Conservation (phyloP, 208 protist genomes). For the Acanthamoeba castellanii region DNA sequence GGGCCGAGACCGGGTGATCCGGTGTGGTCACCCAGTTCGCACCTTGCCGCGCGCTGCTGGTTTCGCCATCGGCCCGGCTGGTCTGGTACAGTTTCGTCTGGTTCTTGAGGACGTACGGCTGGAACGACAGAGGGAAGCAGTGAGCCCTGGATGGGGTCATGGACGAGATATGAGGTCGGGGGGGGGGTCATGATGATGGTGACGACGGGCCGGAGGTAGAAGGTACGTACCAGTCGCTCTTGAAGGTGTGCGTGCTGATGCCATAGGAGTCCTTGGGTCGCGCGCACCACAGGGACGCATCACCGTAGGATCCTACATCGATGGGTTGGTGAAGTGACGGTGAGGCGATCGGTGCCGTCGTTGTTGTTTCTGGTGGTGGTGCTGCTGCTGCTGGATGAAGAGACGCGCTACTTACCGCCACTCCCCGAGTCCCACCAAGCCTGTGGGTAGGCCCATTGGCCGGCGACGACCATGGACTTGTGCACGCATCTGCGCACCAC, state of each 20-base stretch:
- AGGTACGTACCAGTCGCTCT: background rate
- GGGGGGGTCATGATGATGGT: no score
- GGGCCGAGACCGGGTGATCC: no score
- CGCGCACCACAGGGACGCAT: background rate
- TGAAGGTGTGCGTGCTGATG: background rate
- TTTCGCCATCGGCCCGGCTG: background rate
- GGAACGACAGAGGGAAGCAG: background rate
- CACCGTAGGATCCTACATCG: background rate
- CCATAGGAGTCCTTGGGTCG: background rate
- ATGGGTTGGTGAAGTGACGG: no score
- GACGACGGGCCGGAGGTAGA: no score
- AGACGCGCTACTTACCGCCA: background rate
- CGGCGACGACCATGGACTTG: background rate
- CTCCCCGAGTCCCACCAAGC: slow-evolving; percentile 8
- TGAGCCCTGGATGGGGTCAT: background rate
- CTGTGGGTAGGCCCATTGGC: background rate
- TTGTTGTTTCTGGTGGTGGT: background rate
- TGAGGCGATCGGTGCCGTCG: no score
- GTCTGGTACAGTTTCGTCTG: background rate
- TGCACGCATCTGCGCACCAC: background rate
- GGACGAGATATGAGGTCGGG: no score
- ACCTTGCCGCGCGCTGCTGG: background rate
- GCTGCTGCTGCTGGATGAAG: background rate
- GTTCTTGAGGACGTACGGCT: background rate
- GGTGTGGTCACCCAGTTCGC: no score